Evolutionary conservation across 139 green algal genomes (phyloP), one percentile per base, ranked within the genome.

Genomic region (Chlamydomonas sp.): DNA sequence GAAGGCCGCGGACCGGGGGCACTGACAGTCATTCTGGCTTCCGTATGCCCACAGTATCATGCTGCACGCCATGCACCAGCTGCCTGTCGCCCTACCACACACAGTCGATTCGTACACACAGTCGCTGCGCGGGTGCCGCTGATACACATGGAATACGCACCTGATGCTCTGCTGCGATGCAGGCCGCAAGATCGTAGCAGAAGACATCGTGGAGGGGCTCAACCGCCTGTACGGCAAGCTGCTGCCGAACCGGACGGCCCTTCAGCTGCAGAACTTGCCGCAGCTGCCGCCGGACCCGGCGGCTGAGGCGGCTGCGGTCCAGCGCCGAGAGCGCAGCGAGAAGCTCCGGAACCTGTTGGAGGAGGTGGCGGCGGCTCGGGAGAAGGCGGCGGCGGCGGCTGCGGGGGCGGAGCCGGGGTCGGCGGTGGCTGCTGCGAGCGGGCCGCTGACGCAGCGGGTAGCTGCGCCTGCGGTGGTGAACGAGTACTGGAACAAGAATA

Each of bases 281-380:
- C 66, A 80, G 14, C 79, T 63, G 79, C 63, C 61, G 79, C 8
- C n/a, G 59, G 76, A 31, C 15, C 8, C 58, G 59, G 15, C 59
- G 10, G 3, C 10, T 4, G 59, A 5, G 60, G 17, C 49, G 61
- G 71, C 2, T 2, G 71, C 59, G 9, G 1, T 72, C 2, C 20
- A 49, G 12, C 83, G 73, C 14, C 63, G 80, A 62, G 17, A 31
- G 15, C 12, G 49, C 0, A 17, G 31, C 1, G 72, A 87, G 61
- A 1, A 74, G 72, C 57, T 87, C 72, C 72, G 72, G 72, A 31
- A 16, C 57, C 5, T 87, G 12, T 4, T 87, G 61, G 83, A 86
- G 60, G 81, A 86, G 14, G 81, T 86, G 69, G 81, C 81, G 81
- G 81, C 58, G 7, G 81, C 81, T 59, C 69, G 81, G 18, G 81